phyloP scores from a whole-genome alignment of 345 rosid species.

The Acer campestre region DNA sequence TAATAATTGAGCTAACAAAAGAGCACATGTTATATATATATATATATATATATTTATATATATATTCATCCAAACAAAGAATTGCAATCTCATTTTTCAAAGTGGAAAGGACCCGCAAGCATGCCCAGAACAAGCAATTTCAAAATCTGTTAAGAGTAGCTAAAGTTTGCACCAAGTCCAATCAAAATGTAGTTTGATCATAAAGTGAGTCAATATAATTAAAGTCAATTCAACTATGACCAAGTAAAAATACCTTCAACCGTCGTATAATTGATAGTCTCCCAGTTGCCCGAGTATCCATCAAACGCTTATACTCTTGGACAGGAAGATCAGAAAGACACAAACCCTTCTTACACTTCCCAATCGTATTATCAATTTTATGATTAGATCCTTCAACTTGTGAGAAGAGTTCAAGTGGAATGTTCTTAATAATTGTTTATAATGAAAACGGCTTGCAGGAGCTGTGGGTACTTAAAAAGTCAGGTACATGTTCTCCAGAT shows the following conservation, averaged over 20 bases:
- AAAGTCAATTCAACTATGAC: constrained; percentile 12
- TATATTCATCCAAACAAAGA: constrained; percentile 11
- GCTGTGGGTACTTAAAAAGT: constrained; percentile 34
- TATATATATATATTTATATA: neutral
- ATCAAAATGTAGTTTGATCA: neutral
- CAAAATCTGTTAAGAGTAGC: neutral
- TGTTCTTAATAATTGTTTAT: constrained; percentile 72
- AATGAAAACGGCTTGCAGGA: constrained; percentile 61
- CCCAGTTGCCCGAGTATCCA: constrained; percentile 85
- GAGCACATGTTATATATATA: neutral
- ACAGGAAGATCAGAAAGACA: constrained; percentile 71
- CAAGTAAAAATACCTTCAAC: constrained; percentile 64
- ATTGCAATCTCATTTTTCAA: constrained; percentile 4
- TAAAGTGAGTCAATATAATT: neutral
- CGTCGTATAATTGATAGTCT: constrained; percentile 84
- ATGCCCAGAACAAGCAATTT: neutral
- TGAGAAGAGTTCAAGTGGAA: constrained; percentile 83
- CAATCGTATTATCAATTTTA: constrained; percentile 68
- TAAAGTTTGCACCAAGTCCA: neutral
- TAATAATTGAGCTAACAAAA: constrained; percentile 9
- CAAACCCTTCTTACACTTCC: constrained; percentile 73
- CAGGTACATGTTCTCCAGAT: constrained; percentile 35
- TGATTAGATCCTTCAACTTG: constrained; percentile 82
- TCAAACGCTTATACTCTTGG: constrained; percentile 66
- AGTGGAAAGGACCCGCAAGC: neutral